These are phyloP conservation scores for Yamadazyma conglobata DNA, from an alignment of 1,139 yeast genomes.

Conservation along the genomic window DNA sequence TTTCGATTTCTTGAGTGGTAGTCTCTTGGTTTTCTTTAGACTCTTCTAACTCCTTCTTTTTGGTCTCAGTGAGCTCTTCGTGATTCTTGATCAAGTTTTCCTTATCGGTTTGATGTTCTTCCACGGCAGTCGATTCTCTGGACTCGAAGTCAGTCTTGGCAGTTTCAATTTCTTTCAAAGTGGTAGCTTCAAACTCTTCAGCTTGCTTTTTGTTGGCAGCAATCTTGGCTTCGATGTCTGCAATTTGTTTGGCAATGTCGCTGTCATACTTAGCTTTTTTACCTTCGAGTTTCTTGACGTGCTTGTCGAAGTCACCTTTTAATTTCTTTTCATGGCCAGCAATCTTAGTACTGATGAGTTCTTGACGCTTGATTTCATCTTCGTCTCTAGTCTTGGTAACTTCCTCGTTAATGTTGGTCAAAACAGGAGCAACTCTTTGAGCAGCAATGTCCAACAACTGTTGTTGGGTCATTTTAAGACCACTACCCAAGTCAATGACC, in stretches of 20 bases:
- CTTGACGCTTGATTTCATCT: conserved; percentile 44
- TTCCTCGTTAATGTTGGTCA: conserved; percentile 48
- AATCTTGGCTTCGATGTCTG: conserved; percentile 28
- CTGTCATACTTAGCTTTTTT: conserved; percentile 37
- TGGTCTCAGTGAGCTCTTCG: conserved; percentile 46
- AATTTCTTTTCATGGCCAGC: conserved; percentile 44
- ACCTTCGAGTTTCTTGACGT: conserved; percentile 36
- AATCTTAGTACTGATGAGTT: conserved; percentile 35
- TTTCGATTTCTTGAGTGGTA: conserved; percentile 45
- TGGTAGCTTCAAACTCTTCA: conserved; percentile 35
- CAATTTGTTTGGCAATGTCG: conserved; percentile 37
- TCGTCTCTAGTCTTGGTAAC: conserved; percentile 47
- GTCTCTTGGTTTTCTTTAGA: conserved; percentile 45
- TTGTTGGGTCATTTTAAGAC: conserved; percentile 51
- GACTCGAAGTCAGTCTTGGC: conserved; percentile 44
- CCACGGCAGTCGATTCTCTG: conserved; percentile 48
- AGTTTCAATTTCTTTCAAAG: conserved; percentile 42
- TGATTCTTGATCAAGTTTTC: conserved; percentile 43
- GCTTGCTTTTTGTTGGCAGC: conserved; percentile 29
- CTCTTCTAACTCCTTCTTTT: conserved; percentile 47
- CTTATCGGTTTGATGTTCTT: conserved; percentile 44
- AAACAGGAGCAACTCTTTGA: conserved; percentile 53
- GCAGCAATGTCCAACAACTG: conserved; percentile 57
- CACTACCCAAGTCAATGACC: conserved; percentile 52
- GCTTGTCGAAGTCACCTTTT: conserved; percentile 40